Evolutionary conservation across 805 yeast genomes (phyloP), one percentile per base, ranked within the genome.

Genomic region (Candida ortonii): DNA sequence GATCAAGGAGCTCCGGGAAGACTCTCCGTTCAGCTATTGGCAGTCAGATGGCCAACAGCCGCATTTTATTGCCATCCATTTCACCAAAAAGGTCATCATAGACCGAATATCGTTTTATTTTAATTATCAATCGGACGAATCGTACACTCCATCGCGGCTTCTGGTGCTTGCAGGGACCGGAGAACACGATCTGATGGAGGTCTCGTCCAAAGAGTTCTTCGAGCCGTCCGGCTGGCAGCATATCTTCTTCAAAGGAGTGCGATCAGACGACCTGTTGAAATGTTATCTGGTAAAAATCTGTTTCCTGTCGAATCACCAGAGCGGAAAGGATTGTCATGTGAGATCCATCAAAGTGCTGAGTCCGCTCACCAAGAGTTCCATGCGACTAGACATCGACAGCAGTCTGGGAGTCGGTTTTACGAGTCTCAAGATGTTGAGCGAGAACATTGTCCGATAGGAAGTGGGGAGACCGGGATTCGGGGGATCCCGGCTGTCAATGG

Each of bases 31-130:
- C 18, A 62, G 78, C 1, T 90, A 69, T 56, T 93, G 99, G 99
- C 98, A 93, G 59, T 82, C 94, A 28, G 98, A 93, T 54, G 98
- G 97, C 0, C 69, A 73, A 9, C 86, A 82, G 48, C 98, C 97
- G 0, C 99, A 93, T 61, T 67, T 64, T 17, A 65, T 93, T 5
- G 84, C 84, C 29, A 73, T 87, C 2, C 88, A 78, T 50, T 93
- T 93, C 57, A 70, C 88, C 19, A 88, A 84, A 50, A 70, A 76
- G 31, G 94, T 88, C 4, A 67, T 77, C 14, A 61, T 93, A 3
- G 76, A 80, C 32, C 59, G 84, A 33, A 60, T 93, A 1, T 77
- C 87, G 1, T 51, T 93, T 5, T 93, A 77, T 59, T 72, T 84
- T 14, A 85, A 89, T 48, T 77, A 71, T 47, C 56, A 65, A 3